phyloP scores from a whole-genome alignment of 2,329 filamentous ascomycete species.

The Rhexocercosporidium sp. region DNA sequence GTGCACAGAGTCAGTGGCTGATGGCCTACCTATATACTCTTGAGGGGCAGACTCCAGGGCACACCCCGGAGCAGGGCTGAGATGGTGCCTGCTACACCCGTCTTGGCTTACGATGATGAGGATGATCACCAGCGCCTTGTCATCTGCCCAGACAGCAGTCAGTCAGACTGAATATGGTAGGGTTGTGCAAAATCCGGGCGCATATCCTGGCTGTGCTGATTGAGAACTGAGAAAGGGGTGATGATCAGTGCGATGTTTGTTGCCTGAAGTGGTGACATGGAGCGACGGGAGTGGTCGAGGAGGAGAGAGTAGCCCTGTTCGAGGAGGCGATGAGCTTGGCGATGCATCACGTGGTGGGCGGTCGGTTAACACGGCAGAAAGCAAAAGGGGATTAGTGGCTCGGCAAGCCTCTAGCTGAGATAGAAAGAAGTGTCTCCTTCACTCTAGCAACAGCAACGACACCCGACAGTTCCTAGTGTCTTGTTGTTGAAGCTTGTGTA shows the following conservation, averaged over 20 bases:
- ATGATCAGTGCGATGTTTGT: slow-evolving; percentile 7
- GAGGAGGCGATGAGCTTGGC: slow-evolving; percentile 2
- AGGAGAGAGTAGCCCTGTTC: too few species aligned
- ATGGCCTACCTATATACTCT: slow-evolving; percentile 11
- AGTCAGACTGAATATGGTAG: slow-evolving; percentile 4
- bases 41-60: neutral
- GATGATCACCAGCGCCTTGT: neutral
- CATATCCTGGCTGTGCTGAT: slow-evolving; percentile 4
- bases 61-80: slow-evolving; percentile 12
- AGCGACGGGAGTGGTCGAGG: neutral
- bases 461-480: neutral
- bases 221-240: neutral
- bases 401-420: neutral
- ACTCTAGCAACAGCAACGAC: too few species aligned
- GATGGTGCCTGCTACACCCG: neutral
- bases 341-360: neutral
- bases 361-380: neutral
- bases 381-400: neutral
- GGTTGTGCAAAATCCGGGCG: neutral
- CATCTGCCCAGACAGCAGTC: slow-evolving; percentile 9
- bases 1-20: neutral
- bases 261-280: slow-evolving; percentile 12
- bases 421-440: neutral
- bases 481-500: too few species aligned
- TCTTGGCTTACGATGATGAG: slow-evolving; percentile 14